Base-by-base conservation (phyloP, 306 rosid genomes). In the Canavalia ensiformis region DNA sequence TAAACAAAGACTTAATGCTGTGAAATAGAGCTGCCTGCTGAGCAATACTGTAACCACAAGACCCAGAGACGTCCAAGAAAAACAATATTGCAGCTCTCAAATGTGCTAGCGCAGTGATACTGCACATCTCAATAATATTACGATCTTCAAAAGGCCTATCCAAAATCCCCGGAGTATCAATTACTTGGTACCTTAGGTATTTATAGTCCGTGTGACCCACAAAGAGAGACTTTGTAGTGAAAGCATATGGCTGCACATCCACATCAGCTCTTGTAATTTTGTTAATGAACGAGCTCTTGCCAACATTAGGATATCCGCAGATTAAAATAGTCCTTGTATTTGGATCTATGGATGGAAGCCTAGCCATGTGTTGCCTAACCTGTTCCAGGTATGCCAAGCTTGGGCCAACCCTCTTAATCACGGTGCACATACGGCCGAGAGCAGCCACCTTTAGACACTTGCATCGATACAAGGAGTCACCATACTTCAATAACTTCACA, bases 241-340 rank as follows among this genome's bases (percentile, higher is more conserved):
- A 94, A 31, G 98, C 97, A 84, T 94, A 92, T 2, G 97, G 97
- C 81, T 94, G 98, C 77, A 94, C 96, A 47, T 94, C 98, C 3
- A 89, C 98, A 81, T 94, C 97, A 73, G 98, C 98, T 76, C 97
- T 89, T 0, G 98, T 89, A 75, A 94, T 92, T 82, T 90, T 92
- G 89, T 94, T 94, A 76, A 94, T 92, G 84, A 94, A 94, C 25
- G 97, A 92, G 79, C 97, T 92, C 90, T 94, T 94, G 52, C 98
- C 96, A 55, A 94, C 97, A 81, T 94, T 94, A 0, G 98, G 98
- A 75, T 92, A 94, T 55, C 97, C 98, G 81, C 98, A 94, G 57
- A 94, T 92, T 88, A 92, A 76, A 33, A 94, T 33, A 2, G 98
- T 92, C 75, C 94, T 77, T 0, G 93, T 90, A 63, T 94, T 90